Evolutionary conservation across 2,329 filamentous ascomycete genomes (phyloP), one percentile per base, ranked within the genome.

Genomic region (Xylaria sp.): DNA sequence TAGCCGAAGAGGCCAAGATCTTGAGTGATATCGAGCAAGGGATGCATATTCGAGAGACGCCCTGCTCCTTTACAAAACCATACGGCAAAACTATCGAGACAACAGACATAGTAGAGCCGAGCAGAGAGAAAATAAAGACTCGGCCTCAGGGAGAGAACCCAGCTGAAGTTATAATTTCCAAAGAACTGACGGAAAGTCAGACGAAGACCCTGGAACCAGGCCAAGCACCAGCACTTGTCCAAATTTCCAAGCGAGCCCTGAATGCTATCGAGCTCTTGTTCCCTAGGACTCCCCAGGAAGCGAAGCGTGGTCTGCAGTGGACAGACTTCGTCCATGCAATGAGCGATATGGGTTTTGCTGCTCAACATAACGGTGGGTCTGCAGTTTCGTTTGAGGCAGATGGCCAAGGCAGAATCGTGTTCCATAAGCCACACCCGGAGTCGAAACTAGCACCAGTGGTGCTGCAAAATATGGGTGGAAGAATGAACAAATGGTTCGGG

Each of bases 401-500:
- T 12, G 61, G 51, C 4, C 15, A 36, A 18, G 51, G 39, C 36
- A 56, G 41, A 36, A 63, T 56, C 33, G 23, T 56, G 39, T 20
- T 48, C 36, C 51, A 46, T 15, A 52, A 10, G 5, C 60, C 60
- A 9, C 49, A 62, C 15, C 58, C 33, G 3, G 60, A 55, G 8
- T 4, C 51, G 15, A 46, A 28, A 20, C 41, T 64, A 3, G n/a
- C n/a, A 6, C 52, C 52, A 18, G 28, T 51, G 41, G 8, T 49
- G 28, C 41, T 64, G 10, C 52, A 49, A 13, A n/a, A 4, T n/a
- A 51, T 64, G n/a, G 39, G 54, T n/a, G 13, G n/a, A 20, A 55
- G 61, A 25, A 63, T 56, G 51, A 56, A 20, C 5, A 63, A 63
- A 18, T 39, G 23, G 51, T 56, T 48, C 56, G 39, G 23, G 28